A percentile compares a stretch with the other conserved stretches of the same genome.
phyloP scores from a whole-genome alignment of 345 rosid species.

The Citrus sp. region DNA sequence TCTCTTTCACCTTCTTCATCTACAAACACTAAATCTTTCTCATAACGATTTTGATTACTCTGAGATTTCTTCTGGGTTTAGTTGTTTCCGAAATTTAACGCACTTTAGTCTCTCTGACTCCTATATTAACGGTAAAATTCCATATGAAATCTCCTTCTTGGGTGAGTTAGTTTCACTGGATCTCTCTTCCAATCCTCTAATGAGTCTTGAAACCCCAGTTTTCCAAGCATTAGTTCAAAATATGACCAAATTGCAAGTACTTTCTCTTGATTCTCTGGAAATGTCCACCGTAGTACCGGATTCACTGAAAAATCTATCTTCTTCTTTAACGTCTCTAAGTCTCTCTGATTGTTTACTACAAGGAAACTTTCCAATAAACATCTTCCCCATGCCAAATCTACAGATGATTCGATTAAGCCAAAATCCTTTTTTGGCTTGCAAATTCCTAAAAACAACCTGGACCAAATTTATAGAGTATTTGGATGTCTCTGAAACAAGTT shows the following conservation, averaged over 20 bases:
- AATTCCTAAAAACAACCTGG: not conserved
- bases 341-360: not conserved
- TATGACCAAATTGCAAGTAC: not conserved
- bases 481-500: not conserved
- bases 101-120: conserved; percentile 15
- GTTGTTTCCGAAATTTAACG: not conserved
- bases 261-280: not conserved
- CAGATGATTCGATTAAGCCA: not conserved
- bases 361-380: not conserved
- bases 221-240: not conserved
- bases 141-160: conserved; percentile 10
- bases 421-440: not conserved
- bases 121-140: not conserved
- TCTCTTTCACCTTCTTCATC: conserved; percentile 9
- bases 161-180: conserved; percentile 1
- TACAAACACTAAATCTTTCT: conserved; percentile 3
- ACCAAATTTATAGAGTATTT: not conserved
- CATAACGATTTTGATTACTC: conserved; percentile 8
- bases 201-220: not conserved
- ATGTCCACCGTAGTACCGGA: conserved; percentile 10
- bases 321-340: not conserved
- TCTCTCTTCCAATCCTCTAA: fast-evolving
- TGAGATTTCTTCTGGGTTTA: conserved; percentile 3
- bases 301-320: conserved; percentile 4
- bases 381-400: not conserved